Percentiles rank a stretch among this genome's conserved stretches.
These are phyloP conservation scores for Fusarium torulosum DNA, from an alignment of 2,329 filamentous ascomycete species.

Conservation along the genomic window DNA sequence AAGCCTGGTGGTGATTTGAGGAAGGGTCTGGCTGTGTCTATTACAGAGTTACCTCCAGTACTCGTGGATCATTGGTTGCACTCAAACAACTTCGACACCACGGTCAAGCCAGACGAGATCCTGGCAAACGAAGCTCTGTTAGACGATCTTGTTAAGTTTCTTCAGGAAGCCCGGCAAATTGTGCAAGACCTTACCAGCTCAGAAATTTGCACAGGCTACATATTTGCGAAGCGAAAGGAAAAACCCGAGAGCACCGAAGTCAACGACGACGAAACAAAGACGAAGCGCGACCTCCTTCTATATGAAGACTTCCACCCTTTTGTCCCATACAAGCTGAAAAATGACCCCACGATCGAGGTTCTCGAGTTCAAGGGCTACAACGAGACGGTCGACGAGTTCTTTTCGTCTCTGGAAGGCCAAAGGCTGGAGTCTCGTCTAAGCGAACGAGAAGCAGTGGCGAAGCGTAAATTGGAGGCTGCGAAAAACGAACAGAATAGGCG, in stretches of 20 bases:
- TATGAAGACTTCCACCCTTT: conserved; percentile 99
- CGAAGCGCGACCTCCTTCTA: conserved; percentile 66
- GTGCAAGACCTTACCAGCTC: conserved; percentile 76
- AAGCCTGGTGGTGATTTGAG: conserved; percentile 82
- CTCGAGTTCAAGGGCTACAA: conserved; percentile 89
- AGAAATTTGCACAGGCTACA: conserved; percentile 81
- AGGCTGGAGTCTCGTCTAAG: conserved; percentile 86
- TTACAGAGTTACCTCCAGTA: conserved; percentile 89
- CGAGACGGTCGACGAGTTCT: conserved; percentile 94
- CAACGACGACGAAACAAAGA: conserved; percentile 52
- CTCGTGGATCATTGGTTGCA: conserved; percentile 88
- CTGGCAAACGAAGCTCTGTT: conserved; percentile 74
- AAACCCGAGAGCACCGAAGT: conserved; percentile 44
- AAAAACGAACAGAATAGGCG: conserved; percentile 85
- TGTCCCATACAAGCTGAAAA: conserved; percentile 81
- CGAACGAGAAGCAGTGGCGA: conserved; percentile 85
- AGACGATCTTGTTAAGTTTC: conserved; percentile 73
- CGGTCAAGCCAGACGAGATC: conserved; percentile 75
- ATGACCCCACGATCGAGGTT: conserved; percentile 73
- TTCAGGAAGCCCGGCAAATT: conserved; percentile 78
- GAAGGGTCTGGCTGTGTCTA: conserved; percentile 83
- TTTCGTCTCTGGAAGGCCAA: conserved; percentile 94
- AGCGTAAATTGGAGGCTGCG: conserved; percentile 87
- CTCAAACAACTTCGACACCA: conserved; percentile 75
- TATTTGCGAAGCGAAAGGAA: conserved; percentile 77